phyloP scores from a whole-genome alignment of 1,284 basidiomycete genomes.

The Thecaphora thlaspeos region DNA sequence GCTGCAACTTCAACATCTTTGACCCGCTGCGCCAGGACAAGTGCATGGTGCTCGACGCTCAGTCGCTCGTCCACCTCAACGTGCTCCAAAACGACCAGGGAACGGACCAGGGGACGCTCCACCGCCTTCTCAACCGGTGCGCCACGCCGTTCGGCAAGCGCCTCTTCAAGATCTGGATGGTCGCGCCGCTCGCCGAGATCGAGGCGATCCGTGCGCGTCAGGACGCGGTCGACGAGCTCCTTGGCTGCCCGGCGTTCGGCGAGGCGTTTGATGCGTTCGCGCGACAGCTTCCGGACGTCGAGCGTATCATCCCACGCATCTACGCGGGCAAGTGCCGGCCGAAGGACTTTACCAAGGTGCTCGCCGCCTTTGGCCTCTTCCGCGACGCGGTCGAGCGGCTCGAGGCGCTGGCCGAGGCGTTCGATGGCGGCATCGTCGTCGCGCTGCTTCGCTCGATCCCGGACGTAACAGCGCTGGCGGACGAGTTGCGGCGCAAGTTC shows the following conservation, averaged over 20 bases:
- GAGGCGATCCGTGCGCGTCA: conserved; percentile 48
- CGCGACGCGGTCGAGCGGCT: conserved; percentile 10
- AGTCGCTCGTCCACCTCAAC: conserved; percentile 54
- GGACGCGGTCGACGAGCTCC: conserved; percentile 53
- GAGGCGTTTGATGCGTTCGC: conserved; percentile 48
- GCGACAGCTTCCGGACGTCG: conserved; percentile 50
- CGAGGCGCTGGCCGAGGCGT: conserved; percentile 8
- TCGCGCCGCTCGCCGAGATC: conserved; percentile 44
- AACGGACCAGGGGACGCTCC: conserved; percentile 52
- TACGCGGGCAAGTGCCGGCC: conserved; percentile 53
- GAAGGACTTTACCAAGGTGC: conserved; percentile 50
- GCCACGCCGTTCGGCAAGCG: conserved; percentile 56
- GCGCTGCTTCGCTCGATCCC: conserved; percentile 41
- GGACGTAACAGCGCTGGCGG: conserved; percentile 38
- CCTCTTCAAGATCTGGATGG: conserved; percentile 55
- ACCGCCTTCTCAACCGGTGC: conserved; percentile 55
- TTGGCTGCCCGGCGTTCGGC: conserved; percentile 32
- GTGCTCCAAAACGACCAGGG: conserved; percentile 56
- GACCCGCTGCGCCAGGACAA: conserved; percentile 44
- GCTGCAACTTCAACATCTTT: conserved; percentile 53
- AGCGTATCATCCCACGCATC: conserved; percentile 52
- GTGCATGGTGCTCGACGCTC: conserved; percentile 53
- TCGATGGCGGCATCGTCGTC: conserved; percentile 24
- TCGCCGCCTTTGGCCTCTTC: conserved; percentile 43
- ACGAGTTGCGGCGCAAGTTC: conserved; percentile 43